phyloP scores from a whole-genome alignment of 306 rosid species.

The Fragaria ananassa region DNA sequence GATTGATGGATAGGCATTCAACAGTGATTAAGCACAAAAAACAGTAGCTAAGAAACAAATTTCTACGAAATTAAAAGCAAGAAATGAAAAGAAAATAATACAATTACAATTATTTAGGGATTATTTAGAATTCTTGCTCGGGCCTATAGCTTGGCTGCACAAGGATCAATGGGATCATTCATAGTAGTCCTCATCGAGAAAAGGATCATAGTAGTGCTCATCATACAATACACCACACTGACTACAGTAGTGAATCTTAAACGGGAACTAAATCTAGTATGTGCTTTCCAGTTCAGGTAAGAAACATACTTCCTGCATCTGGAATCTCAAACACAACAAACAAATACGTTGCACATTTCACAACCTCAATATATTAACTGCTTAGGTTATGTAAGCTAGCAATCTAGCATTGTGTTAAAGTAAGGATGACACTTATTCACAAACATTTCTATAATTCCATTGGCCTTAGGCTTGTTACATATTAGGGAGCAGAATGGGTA shows the following conservation, averaged over 20 bases:
- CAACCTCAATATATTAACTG: not conserved
- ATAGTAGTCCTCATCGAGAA: not conserved
- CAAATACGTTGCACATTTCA: constrained; percentile 3
- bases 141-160: not conserved
- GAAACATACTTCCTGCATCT: constrained; percentile 36
- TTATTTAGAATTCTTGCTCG: not conserved
- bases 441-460: constrained; percentile 3
- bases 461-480: constrained; percentile 19
- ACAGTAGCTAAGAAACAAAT: not conserved
- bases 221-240: not conserved
- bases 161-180: not conserved
- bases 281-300: constrained; percentile 26
- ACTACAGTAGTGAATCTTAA: not conserved
- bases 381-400: not conserved
- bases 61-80: not conserved
- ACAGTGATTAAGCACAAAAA: not conserved
- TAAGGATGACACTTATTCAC: not conserved
- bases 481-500: constrained; percentile 22
- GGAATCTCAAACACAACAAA: constrained; percentile 34
- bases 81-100: not conserved
- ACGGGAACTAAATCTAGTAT: not conserved
- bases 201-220: not conserved
- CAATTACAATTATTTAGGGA: not conserved
- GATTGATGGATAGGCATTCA: not conserved
- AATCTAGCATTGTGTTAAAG: not conserved